Base-by-base conservation (phyloP, 371 early-diverging fungal species). In the Parasitella parasitica region DNA sequence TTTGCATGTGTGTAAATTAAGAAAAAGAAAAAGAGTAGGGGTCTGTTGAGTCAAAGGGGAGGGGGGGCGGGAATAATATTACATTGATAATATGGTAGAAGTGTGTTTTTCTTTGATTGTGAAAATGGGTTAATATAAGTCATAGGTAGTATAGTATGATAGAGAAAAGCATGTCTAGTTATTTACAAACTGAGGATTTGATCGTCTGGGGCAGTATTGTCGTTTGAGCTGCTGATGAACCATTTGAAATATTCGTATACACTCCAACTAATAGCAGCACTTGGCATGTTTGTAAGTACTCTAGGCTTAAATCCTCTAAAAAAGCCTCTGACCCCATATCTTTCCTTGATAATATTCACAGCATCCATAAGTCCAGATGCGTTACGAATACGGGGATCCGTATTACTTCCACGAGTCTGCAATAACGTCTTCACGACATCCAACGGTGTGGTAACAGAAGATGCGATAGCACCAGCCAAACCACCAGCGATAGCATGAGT, bases 211-310 rank as follows among this genome's bases (percentile, higher is more conserved):
- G 20, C 20, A 41, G 41, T 9, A 41, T 18, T 20, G 20, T 41
- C 39, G 22, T 61, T 54, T 27, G 58, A 53, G 18, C 39, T 52
- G 28, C 57, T 81, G 35, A 85, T 63, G 48, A 86, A 72, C 88
- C 89, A 91, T 67, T 91, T 91, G 64, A 91, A 89, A 62, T 90
- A 91, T 72, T 91, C 92, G 63, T 91, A 91, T 4, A 92, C 91
- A 49, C 91, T 86, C 97, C 97, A 97, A 69, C 91, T 89, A 34
- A 96, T 89, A 16, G 95, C 97, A 1, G 96, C 94, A 41, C 92
- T 88, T 0, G 97, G 97, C 86, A 94, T 87, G 63, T 93, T 87
- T 16, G 90, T 85, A 34, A 95, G 65, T 6, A 95, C 82, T 50
- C 97, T 81, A 6, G 97, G 92, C 48, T 79, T 71, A 5, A 87